Conservation (phyloP, 139 green algal species). For the Diplosphaera chodatii region DNA sequence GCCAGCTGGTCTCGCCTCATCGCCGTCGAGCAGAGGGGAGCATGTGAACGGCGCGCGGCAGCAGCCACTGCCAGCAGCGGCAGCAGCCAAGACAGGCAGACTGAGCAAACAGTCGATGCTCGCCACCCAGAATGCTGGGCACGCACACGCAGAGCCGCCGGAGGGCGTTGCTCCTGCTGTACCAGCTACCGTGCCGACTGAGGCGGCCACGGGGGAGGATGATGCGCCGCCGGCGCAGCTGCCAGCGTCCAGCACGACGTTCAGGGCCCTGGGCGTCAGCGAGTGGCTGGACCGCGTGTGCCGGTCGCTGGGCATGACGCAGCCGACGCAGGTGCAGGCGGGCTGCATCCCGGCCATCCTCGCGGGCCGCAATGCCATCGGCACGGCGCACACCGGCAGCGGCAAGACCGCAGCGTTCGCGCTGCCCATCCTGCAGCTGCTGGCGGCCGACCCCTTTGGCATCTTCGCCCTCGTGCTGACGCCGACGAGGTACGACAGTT, state of each 20-base stretch:
- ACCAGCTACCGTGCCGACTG: background rate
- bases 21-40: too few relatives aligned
- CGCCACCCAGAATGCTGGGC: too few relatives aligned
- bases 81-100: too few relatives aligned
- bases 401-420: slow-evolving; percentile 97
- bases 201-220: background rate
- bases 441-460: slow-evolving; percentile 85
- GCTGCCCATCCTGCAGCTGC: slow-evolving; percentile 88
- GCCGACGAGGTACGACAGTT: slow-evolving; percentile 88
- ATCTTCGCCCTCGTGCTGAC: slow-evolving; percentile 89
- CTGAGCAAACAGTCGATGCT: too few relatives aligned
- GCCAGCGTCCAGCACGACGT: slow-evolving; percentile 12
- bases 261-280: slow-evolving; percentile 66
- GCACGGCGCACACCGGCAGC: slow-evolving; percentile 86
- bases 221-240: background rate
- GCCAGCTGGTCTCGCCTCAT: background rate
- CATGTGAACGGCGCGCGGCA: background rate
- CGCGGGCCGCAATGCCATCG: slow-evolving; percentile 78
- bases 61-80: too few relatives aligned
- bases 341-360: slow-evolving; percentile 83
- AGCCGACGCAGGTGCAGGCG: slow-evolving; percentile 63
- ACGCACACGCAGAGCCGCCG: too few relatives aligned
- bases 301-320: slow-evolving; percentile 45
- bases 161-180: too few relatives aligned
- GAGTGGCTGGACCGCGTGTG: slow-evolving; percentile 67